Percentiles rank a stretch among this genome's conserved stretches.
These are phyloP conservation scores for Trametes elegans DNA, from an alignment of 768 basidiomycete genomes.

Conservation along the genomic window DNA sequence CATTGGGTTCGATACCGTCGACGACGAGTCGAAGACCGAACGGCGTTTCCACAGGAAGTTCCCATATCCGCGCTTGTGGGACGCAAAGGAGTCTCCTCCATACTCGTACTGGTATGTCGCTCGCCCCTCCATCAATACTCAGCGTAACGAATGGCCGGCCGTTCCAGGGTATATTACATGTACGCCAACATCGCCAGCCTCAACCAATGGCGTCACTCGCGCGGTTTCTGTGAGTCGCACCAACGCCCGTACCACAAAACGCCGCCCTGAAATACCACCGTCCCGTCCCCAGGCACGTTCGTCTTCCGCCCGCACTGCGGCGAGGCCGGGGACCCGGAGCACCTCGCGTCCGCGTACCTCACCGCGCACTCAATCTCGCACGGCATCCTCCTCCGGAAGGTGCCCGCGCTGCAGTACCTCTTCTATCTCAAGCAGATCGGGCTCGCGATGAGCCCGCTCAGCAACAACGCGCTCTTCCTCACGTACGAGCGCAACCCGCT, in stretches of 20 bases:
- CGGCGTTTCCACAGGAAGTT: conserved; percentile 90
- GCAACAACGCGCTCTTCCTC: conserved; percentile 96
- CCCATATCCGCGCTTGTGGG: conserved; percentile 89
- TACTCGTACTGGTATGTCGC: conserved; percentile 86
- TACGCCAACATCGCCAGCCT: conserved; percentile 94
- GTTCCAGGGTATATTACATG: conserved; percentile 89
- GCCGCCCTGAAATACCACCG: background rate
- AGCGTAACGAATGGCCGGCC: too few relatives aligned
- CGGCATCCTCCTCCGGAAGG: conserved; percentile 96
- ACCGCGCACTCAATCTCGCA: conserved; percentile 98
- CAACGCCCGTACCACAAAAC: too few relatives aligned
- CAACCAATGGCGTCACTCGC: conserved; percentile 84
- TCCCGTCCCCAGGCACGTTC: conserved; percentile 70
- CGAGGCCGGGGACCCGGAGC: conserved; percentile 98
- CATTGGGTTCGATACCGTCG: conserved; percentile 96
- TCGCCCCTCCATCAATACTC: conserved; percentile 3
- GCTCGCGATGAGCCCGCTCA: conserved; percentile 96
- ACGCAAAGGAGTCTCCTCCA: conserved; percentile 85
- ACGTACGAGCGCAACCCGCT: conserved; percentile 97
- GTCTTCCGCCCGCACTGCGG: conserved; percentile 96
- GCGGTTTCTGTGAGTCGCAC: conserved; percentile 82
- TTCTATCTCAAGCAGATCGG: conserved; percentile 99
- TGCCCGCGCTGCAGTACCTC: conserved; percentile 94
- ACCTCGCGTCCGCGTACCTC: conserved; percentile 93
- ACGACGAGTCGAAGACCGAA: conserved; percentile 95